Conservation (phyloP, 2,329 filamentous ascomycete genomes). For the Phyllosticta ampelicida region DNA sequence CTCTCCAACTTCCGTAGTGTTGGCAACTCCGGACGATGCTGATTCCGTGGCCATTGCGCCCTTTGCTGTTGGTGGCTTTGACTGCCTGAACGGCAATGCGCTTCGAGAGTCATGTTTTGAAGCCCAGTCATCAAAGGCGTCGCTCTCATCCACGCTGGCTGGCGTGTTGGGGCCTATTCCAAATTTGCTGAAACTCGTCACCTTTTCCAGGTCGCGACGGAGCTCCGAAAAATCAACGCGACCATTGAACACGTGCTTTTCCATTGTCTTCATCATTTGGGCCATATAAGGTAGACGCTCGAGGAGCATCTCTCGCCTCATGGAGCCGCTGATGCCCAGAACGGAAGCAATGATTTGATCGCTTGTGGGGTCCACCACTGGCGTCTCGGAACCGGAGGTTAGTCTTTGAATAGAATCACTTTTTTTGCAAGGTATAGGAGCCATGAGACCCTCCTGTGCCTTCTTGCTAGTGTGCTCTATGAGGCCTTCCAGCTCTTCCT, state of each 20-base stretch:
- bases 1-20: constrained; percentile 10
- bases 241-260: background rate
- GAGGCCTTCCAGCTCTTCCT: constrained; percentile 68
- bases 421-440: background rate
- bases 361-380: constrained; percentile 11
- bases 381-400: constrained; percentile 15
- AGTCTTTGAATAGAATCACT: background rate
- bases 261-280: constrained; percentile 41
- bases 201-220: constrained; percentile 51
- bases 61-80: constrained; percentile 13
- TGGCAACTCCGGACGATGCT: background rate
- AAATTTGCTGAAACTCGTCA: constrained; percentile 56
- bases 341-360: background rate
- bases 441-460: constrained; percentile 32
- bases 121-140: constrained; percentile 13
- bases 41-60: constrained; percentile 14
- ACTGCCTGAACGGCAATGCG: constrained; percentile 14
- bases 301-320: constrained; percentile 64
- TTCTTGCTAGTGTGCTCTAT: constrained; percentile 59
- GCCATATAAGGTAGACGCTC: constrained; percentile 82
- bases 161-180: constrained; percentile 15
- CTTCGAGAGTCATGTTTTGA: constrained; percentile 12
- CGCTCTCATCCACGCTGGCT: constrained; percentile 19
- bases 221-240: constrained; percentile 21
- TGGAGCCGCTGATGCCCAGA: constrained; percentile 53